Evolutionary conservation across 495 filamentous ascomycete species (phyloP), one percentile per base, ranked within the genome.

Genomic region (Sordaria brevicollis): DNA sequence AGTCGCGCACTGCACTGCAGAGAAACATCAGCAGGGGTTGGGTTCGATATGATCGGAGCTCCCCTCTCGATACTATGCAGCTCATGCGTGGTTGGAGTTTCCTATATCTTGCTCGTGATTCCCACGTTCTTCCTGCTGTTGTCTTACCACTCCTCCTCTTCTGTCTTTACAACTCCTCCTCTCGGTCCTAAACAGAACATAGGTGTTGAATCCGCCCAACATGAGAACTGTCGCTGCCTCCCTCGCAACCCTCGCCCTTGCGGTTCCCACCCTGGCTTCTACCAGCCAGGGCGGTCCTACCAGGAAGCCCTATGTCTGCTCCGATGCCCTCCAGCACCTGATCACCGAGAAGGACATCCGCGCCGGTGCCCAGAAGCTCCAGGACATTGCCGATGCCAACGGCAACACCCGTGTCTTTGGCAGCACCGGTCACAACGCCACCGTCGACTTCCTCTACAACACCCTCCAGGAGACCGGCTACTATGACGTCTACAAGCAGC

Each of bases 401-500:
- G 69, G 65, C 66, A 69, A 65, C 33, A 88, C 87, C 72, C 82
- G 90, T 65, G 86, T 87, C 29, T 89, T 90, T 73, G 88, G 89
- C 34, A 78, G 83, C 21, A 71, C 75, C 6, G 89, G 88, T 36
- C 90, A 92, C 78, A 85, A 89, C 41, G 81, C 83, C 71, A 92
- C 88, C 0, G 84, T 90, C 68, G 80, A 90, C 49, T 92, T 83
- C 71, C 75, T 92, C 73, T 86, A 86, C 72, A 76, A 83, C 38
- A 77, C 83, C 62, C 78, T 89, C 57, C 80, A 75, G 11, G 65
- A 68, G 2, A 72, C 77, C 35, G 80, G 82, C 68, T 90, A 90
- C 81, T 92, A 91, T 78, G 74, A 84, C 76, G 82, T 91, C 67
- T 78, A 82, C 71, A 84, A 83, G 71, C 89, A 92, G 76, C 77